Conservation (phyloP, 140 eudicot species). For the Stevia rebaudiana region DNA sequence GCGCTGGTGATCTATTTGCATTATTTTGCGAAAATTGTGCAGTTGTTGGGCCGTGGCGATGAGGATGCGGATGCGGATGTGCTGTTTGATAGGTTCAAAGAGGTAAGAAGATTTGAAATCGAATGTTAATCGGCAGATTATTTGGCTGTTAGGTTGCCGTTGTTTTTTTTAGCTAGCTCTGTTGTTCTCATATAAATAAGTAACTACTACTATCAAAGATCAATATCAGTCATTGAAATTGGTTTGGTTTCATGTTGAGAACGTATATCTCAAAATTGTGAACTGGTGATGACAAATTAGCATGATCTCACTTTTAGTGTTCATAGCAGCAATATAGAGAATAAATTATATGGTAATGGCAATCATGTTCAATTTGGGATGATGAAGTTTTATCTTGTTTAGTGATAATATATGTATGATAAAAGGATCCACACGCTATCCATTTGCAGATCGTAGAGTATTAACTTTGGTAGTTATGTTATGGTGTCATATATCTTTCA, state of each 20-base stretch:
- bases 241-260: neutral
- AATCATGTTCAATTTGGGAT: neutral
- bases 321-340: constrained; percentile 5
- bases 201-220: neutral
- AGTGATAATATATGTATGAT: constrained; percentile 12
- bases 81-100: constrained; percentile 47
- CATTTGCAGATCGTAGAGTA: constrained; percentile 7
- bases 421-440: constrained; percentile 8
- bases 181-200: neutral
- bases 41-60: constrained; percentile 38
- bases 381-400: neutral
- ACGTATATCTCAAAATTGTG: neutral
- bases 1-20: constrained; percentile 89
- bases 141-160: neutral
- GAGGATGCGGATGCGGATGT: constrained; percentile 21
- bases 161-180: neutral
- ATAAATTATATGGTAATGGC: constrained; percentile 8
- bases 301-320: constrained; percentile 5
- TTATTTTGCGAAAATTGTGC: constrained; percentile 78
- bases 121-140: neutral
- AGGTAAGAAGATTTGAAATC: constrained; percentile 21
- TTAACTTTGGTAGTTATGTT: constrained; percentile 5
- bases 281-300: constrained; percentile 1
- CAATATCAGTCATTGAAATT: neutral
- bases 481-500: neutral